Evolutionary conservation across 345 rosid species (phyloP).

Genomic region (Pistacia vera): DNA sequence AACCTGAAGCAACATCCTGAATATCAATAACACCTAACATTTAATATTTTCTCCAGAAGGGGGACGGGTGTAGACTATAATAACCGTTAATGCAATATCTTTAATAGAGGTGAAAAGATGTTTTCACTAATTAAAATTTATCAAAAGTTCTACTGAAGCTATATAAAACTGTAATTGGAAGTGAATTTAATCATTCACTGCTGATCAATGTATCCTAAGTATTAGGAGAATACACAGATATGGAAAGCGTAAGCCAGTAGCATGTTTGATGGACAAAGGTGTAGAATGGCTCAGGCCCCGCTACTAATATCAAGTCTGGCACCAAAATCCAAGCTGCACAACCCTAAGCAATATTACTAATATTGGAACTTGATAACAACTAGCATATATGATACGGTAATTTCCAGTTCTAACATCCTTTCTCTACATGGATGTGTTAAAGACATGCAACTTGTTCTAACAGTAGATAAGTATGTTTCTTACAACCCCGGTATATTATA

Average conservation of each 20-base stretch:
- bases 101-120: neutral
- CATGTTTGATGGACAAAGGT: neutral
- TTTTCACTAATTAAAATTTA: neutral
- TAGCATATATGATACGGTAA: neutral
- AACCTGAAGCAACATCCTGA: neutral
- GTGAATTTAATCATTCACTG: neutral
- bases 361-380: constrained; percentile 2
- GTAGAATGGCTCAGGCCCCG: neutral
- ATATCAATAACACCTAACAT: neutral
- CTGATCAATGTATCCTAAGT: neutral
- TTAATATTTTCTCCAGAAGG: neutral
- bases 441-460: neutral
- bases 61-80: too few relatives aligned
- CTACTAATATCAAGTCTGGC: neutral
- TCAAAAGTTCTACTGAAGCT: neutral
- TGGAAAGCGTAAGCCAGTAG: neutral
- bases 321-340: neutral
- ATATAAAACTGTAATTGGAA: neutral
- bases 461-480: neutral
- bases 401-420: neutral
- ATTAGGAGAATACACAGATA: neutral
- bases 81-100: too few relatives aligned
- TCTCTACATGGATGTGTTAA: neutral
- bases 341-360: neutral
- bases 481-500: neutral